phyloP scores from a whole-genome alignment of 139 green algal species.

The Raphidocelis subcapitata region DNA sequence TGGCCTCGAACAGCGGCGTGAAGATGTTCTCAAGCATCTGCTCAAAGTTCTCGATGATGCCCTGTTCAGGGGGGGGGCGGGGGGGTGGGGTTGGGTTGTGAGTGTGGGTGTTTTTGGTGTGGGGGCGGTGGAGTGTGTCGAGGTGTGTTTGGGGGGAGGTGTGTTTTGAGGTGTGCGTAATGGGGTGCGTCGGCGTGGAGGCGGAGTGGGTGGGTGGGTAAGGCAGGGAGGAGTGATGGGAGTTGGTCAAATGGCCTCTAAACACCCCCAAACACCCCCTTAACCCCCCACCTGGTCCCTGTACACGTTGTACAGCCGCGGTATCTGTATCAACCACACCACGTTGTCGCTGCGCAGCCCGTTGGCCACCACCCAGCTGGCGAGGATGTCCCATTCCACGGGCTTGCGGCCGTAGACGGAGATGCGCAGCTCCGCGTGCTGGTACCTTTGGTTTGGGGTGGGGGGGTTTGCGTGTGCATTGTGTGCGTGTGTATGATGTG shows the following conservation, averaged over 20 bases:
- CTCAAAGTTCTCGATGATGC: slow-evolving; percentile 70
- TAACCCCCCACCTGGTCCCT: slow-evolving; percentile 61
- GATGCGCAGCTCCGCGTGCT: slow-evolving; percentile 82
- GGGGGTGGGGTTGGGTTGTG: no score
- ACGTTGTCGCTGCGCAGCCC: slow-evolving; percentile 93
- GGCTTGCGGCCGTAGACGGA: slow-evolving; percentile 72
- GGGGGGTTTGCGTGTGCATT: slow-evolving; percentile 25
- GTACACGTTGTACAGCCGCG: slow-evolving; percentile 98
- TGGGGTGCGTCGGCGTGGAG: no score
- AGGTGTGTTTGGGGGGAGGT: no score
- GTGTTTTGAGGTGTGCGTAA: no score
- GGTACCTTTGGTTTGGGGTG: slow-evolving; percentile 81
- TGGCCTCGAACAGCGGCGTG: slow-evolving; percentile 97
- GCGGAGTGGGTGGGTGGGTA: no score
- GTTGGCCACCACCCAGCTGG: slow-evolving; percentile 96
- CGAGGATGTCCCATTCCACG: slow-evolving; percentile 97
- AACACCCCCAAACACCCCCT: no score
- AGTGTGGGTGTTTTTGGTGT: no score
- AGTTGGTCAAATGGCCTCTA: no score
- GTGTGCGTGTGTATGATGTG: slow-evolving; percentile 48
- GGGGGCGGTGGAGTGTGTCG: no score
- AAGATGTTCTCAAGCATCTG: slow-evolving; percentile 99
- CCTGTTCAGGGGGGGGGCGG: no score
- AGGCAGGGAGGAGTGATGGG: no score
- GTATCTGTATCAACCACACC: slow-evolving; percentile 92